Evolutionary conservation across 139 green algal genomes (phyloP).

Genomic region (Gonium pectorale): DNA sequence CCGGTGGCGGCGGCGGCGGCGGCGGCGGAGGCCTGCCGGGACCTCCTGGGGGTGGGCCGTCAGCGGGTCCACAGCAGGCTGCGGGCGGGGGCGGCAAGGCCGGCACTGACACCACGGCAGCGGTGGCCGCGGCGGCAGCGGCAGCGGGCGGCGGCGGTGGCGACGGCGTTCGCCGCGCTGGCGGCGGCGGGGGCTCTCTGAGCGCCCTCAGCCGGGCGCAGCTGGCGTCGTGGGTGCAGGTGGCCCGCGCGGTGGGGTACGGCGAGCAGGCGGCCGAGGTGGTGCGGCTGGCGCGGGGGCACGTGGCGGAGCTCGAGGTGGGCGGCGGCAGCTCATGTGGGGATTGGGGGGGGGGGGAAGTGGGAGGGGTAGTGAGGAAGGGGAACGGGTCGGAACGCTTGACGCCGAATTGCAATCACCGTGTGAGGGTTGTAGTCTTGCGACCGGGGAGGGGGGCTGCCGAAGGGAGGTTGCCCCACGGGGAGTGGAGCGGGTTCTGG

Average conservation of each 20-base stretch:
- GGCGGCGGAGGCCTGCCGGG: not conserved
- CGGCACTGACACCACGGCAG: not conserved
- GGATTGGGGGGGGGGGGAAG: not conserved
- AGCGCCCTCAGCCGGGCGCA: no score
- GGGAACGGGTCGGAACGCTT: not conserved
- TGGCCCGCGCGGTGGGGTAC: not conserved
- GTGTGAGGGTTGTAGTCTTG: no score
- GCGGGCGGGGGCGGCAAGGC: not conserved
- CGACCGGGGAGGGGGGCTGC: no score
- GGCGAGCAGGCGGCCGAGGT: not conserved
- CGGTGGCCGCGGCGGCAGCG: not conserved
- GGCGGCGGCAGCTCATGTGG: not conserved
- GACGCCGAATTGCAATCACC: not conserved
- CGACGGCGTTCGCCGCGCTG: not conserved
- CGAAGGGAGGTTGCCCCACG: no score
- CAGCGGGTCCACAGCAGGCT: not conserved
- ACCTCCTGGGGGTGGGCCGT: not conserved
- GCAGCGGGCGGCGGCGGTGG: not conserved
- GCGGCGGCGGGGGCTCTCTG: not conserved
- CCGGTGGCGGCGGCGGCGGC: no score
- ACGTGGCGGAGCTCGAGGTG: not conserved
- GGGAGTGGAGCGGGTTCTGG: no score
- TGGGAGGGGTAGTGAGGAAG: not conserved
- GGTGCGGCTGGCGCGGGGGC: not conserved
- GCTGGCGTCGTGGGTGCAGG: not conserved